Evolutionary conservation across 2,329 filamentous ascomycete species (phyloP).

Genomic region (Penicillium sp.): DNA sequence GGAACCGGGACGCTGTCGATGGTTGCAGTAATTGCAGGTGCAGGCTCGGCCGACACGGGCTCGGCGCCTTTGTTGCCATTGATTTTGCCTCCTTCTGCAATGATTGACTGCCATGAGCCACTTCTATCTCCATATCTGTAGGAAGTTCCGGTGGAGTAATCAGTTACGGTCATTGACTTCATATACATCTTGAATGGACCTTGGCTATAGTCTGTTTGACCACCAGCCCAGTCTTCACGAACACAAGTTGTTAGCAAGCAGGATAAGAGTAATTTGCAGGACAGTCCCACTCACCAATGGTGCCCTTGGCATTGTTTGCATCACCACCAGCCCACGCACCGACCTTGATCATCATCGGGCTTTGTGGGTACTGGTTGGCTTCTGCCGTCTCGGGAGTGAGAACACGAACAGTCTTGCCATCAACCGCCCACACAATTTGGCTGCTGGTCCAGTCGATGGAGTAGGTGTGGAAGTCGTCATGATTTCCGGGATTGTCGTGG

Average conservation of each 20-base stretch:
- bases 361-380: conserved; percentile 78
- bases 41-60: conserved; percentile 46
- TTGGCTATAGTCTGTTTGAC: conserved; percentile 75
- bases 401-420: conserved; percentile 72
- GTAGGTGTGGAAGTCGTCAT: conserved; percentile 78
- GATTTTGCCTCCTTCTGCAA: conserved; percentile 72
- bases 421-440: conserved; percentile 83
- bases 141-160: conserved; percentile 87
- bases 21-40: conserved; percentile 63
- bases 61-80: conserved; percentile 58
- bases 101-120: conserved; percentile 79
- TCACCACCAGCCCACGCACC: conserved; percentile 93
- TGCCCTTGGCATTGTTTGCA: conserved; percentile 71
- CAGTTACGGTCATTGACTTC: conserved; percentile 70
- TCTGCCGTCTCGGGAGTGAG: conserved; percentile 68
- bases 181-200: conserved; percentile 88
- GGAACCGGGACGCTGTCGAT: conserved; percentile 65
- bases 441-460: conserved; percentile 85
- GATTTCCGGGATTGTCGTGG: conserved; percentile 66
- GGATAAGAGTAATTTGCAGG: background rate
- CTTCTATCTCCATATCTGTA: conserved; percentile 79
- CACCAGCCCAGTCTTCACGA: conserved; percentile 70
- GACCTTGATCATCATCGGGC: conserved; percentile 91
- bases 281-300: conserved; percentile 57
- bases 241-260: background rate